These are phyloP conservation scores for Solanum clarkiae DNA, from an alignment of 257 asterid species.

Conservation along the genomic window DNA sequence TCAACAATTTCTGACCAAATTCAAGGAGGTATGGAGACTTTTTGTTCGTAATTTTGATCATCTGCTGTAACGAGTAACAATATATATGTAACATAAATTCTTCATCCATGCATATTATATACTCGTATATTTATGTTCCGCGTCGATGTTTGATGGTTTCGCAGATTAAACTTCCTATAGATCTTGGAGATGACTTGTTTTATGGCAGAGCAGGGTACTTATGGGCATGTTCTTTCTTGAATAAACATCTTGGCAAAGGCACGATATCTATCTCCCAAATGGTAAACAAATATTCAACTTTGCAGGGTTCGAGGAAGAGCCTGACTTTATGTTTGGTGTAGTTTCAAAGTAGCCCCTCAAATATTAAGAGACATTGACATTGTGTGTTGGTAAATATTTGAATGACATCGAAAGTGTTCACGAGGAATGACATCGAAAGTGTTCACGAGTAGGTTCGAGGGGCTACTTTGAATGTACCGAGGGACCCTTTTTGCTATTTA, in stretches of 20 bases:
- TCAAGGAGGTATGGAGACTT: not conserved
- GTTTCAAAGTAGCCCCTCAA: not conserved
- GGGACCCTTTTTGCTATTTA: not conserved
- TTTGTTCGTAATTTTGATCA: not conserved
- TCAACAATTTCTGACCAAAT: not conserved
- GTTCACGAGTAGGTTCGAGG: not conserved
- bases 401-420: not conserved
- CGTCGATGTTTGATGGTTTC: not conserved
- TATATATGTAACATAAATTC: not conserved
- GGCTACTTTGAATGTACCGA: not conserved
- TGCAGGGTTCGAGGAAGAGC: no score
- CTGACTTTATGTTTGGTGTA: not conserved
- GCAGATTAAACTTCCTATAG: conserved; percentile 56
- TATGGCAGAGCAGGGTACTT: conserved; percentile 79
- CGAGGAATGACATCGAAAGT: not conserved
- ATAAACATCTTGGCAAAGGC: conserved; percentile 42
- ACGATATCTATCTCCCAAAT: conserved; percentile 41
- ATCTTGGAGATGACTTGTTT: conserved; percentile 53
- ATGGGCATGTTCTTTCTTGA: conserved; percentile 69
- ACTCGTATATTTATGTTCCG: not conserved
- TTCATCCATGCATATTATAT: not conserved
- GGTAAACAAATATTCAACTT: conserved; percentile 27
- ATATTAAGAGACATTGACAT: not conserved
- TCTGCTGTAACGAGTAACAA: not conserved
- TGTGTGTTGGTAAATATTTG: not conserved